Evolutionary conservation across 1,139 yeast species (phyloP), one percentile per base, ranked within the genome.

Genomic region (Zygoascus sp.): DNA sequence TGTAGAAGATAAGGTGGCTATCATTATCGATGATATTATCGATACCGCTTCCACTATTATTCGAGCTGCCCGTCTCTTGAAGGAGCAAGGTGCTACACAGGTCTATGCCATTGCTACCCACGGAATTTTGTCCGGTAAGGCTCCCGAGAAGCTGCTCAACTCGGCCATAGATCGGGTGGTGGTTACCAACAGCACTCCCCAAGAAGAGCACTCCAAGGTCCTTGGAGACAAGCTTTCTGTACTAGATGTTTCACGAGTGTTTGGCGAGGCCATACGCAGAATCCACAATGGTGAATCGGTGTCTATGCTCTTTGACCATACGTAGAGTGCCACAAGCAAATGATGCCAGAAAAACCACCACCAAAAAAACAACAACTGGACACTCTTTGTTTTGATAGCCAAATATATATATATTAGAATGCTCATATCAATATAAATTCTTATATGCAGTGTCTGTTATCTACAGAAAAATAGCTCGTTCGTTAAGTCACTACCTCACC

Each of bases 271-370:
- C 2, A 88, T 92, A 44, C 76, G 99, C 65, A 75, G 99, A 65
- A 90, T 92, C 42, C 96, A 92, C 66, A 92, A 92, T 58, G 99
- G 99, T 55, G 99, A 92, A 70, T 81, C 92, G 23, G 96, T 92
- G 17, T 83, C 95, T 16, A 84, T 89, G 87, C 73, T 92, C 52
- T 92, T 92, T 68, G 96, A 89, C 61, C 90, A 87, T 59, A 61
- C 59, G 8, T 59, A 58, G 34, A 27, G 5, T n/a, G n/a, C n/a
- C n/a, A n/a, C n/a, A n/a, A n/a, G n/a, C n/a, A n/a, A n/a, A n/a
- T n/a, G n/a, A n/a, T n/a, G n/a, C n/a, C n/a, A n/a, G n/a, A n/a
- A n/a, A n/a, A n/a, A n/a, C n/a, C n/a, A n/a, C n/a, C n/a, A n/a
- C n/a, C n/a, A n/a, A n/a, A n/a, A n/a, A n/a, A n/a, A n/a, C n/a